Evolutionary conservation across 495 filamentous ascomycete species (phyloP).

Genomic region (Ramalina peruviana): DNA sequence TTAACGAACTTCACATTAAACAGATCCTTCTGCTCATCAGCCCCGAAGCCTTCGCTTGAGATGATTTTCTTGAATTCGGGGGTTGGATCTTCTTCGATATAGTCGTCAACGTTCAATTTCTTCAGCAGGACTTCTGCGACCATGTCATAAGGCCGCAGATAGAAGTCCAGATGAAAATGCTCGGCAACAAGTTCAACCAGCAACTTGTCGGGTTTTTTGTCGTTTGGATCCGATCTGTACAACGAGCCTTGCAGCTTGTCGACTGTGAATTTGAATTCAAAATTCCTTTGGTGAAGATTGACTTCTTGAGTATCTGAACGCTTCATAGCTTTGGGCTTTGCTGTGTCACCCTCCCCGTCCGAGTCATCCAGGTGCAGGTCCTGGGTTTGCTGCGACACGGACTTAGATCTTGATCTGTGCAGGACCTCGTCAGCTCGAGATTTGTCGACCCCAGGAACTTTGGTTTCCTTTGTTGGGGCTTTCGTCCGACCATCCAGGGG

Average conservation of each 20-base stretch:
- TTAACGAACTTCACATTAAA: slow-evolving; percentile 78
- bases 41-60: slow-evolving; percentile 65
- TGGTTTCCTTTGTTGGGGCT: slow-evolving; percentile 12
- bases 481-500: slow-evolving; percentile 12
- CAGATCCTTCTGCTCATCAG: slow-evolving; percentile 63
- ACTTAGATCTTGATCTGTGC: slow-evolving; percentile 38
- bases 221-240: slow-evolving; percentile 72
- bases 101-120: slow-evolving; percentile 83
- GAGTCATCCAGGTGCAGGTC: slow-evolving; percentile 69
- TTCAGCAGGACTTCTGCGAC: slow-evolving; percentile 76
- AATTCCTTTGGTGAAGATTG: slow-evolving; percentile 70
- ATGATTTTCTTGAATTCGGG: slow-evolving; percentile 95
- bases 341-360: slow-evolving; percentile 40
- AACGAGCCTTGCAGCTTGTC: slow-evolving; percentile 85
- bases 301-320: slow-evolving; percentile 43
- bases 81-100: slow-evolving; percentile 74
- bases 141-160: slow-evolving; percentile 81
- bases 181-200: slow-evolving; percentile 87
- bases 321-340: slow-evolving; percentile 48
- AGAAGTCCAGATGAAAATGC: slow-evolving; percentile 73
- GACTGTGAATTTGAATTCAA: slow-evolving; percentile 92
- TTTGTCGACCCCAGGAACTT: slow-evolving; percentile 16
- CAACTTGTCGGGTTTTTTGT: slow-evolving; percentile 60
- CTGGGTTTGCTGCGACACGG: slow-evolving; percentile 53
- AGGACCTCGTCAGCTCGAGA: slow-evolving; percentile 24